Evolutionary conservation across 108 stramenopile species (phyloP).

Genomic region (Mayamaea pseudoterrestris): DNA sequence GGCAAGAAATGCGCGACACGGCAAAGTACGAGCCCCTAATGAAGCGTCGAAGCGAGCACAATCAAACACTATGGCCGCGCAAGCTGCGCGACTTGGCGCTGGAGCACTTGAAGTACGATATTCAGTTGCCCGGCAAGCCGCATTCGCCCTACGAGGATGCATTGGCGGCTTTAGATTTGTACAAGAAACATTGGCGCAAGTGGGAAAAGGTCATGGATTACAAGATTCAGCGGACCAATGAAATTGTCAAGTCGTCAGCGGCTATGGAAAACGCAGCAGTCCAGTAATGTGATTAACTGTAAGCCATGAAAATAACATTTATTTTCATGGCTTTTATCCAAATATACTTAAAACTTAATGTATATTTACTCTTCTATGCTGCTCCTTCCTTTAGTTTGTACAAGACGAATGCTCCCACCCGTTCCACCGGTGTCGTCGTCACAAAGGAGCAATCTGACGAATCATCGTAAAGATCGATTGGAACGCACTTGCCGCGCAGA

Average conservation of each 20-base stretch:
- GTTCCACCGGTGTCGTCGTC: conserved; percentile 28
- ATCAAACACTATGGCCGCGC: conserved; percentile 32
- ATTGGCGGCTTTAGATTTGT: conserved; percentile 61
- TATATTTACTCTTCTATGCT: too few relatives aligned
- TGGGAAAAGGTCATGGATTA: conserved; percentile 70
- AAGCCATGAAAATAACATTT: too few relatives aligned
- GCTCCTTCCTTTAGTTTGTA: too few relatives aligned
- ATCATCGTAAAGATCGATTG: too few relatives aligned
- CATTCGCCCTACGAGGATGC: conserved; percentile 76
- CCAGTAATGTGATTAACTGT: too few relatives aligned
- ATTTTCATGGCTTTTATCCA: too few relatives aligned
- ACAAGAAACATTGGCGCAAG: conserved; percentile 44
- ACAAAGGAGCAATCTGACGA: too few relatives aligned
- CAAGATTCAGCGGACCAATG: conserved; percentile 46
- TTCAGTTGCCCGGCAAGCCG: conserved; percentile 39
- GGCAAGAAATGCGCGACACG: conserved; percentile 73
- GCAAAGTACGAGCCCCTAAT: conserved; percentile 81
- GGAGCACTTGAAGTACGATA: conserved; percentile 48
- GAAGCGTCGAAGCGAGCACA: conserved; percentile 25
- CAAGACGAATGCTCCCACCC: conserved; percentile 35
- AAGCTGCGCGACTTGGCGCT: conserved; percentile 61
- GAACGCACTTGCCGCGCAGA: conserved; percentile 64
- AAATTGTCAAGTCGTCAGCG: too few relatives aligned
- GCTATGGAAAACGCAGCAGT: too few relatives aligned
- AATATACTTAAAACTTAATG: too few relatives aligned